Evolutionary conservation across 2,329 filamentous ascomycete species (phyloP).

Genomic region (Scopulariopsis brevicaulis): DNA sequence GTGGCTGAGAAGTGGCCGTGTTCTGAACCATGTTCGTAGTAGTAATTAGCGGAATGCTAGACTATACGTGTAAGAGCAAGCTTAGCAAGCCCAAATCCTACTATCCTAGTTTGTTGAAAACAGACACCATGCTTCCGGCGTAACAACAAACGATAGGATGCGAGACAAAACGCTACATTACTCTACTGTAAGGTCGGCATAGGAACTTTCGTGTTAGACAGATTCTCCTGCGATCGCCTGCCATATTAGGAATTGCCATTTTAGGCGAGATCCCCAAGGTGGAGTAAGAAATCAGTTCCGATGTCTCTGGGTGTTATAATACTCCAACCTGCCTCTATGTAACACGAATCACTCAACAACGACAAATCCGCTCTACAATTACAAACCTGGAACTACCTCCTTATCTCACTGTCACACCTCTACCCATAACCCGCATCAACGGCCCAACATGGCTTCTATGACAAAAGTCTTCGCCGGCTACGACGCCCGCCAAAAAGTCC

Average conservation of each 20-base stretch:
- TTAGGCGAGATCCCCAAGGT: background rate
- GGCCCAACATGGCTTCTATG: constrained; percentile 28
- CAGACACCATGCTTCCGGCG: too few species aligned
- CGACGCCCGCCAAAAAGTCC: constrained; percentile 10
- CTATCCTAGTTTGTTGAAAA: too few species aligned
- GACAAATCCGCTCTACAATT: background rate
- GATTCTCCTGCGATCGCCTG: background rate
- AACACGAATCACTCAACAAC: background rate
- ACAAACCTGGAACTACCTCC: background rate
- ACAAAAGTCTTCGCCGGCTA: constrained; percentile 27
- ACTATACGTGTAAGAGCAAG: too few species aligned
- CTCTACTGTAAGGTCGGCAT: too few species aligned
- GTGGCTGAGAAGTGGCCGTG: too few species aligned
- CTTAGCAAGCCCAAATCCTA: too few species aligned
- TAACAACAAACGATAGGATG: too few species aligned
- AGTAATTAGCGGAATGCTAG: too few species aligned
- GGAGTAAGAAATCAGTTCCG: background rate
- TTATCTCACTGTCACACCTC: background rate
- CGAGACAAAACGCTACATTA: too few species aligned
- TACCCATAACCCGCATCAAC: background rate
- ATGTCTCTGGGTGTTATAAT: background rate
- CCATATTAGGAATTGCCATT: background rate
- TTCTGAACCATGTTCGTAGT: too few species aligned
- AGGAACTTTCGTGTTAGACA: too few species aligned
- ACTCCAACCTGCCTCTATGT: background rate